A percentile compares a stretch with the other conserved stretches of the same genome.
Evolutionary conservation across 805 yeast genomes (phyloP).

Genomic region (Metschnikowia shivogae): DNA sequence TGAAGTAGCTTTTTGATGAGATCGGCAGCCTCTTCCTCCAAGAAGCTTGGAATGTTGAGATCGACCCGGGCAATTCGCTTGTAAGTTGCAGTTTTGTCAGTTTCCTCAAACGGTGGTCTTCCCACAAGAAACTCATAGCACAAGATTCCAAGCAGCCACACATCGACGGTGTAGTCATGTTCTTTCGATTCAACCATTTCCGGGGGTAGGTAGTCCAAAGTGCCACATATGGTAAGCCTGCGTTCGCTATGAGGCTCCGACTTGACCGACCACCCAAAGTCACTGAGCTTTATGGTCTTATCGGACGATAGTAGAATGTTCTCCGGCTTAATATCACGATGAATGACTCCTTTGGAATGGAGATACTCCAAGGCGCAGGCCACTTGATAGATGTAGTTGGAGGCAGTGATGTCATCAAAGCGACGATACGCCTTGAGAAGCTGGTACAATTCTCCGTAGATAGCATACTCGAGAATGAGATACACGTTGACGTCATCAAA

Average conservation of each 20-base stretch:
- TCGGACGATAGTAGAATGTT: constrained; percentile 76
- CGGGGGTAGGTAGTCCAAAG: constrained; percentile 91
- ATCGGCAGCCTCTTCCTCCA: constrained; percentile 73
- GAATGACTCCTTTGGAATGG: constrained; percentile 78
- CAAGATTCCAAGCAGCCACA: constrained; percentile 90
- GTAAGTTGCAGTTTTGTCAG: constrained; percentile 71
- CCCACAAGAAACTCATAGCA: constrained; percentile 86
- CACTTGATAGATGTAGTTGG: constrained; percentile 77
- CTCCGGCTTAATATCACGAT: constrained; percentile 93
- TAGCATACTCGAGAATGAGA: constrained; percentile 77
- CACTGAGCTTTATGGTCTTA: constrained; percentile 78
- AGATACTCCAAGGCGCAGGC: constrained; percentile 74
- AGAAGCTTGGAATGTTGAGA: constrained; percentile 63
- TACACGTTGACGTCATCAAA: constrained; percentile 78
- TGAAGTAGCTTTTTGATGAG: constrained; percentile 60
- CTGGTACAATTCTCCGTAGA: constrained; percentile 82
- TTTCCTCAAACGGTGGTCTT: constrained; percentile 87
- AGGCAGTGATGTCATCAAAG: constrained; percentile 69
- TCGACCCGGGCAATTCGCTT: constrained; percentile 76
- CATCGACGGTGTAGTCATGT: constrained; percentile 76
- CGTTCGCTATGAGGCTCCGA: constrained; percentile 13
- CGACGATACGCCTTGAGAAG: constrained; percentile 61
- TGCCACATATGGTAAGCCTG: constrained; percentile 81
- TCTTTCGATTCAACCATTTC: constrained; percentile 85
- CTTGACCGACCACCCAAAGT: constrained; percentile 94